Percentiles rank a stretch among this genome's conserved stretches.
These are phyloP conservation scores for Dillenia suffruticosa DNA, from an alignment of 164 flowering plant species.

Conservation along the genomic window DNA sequence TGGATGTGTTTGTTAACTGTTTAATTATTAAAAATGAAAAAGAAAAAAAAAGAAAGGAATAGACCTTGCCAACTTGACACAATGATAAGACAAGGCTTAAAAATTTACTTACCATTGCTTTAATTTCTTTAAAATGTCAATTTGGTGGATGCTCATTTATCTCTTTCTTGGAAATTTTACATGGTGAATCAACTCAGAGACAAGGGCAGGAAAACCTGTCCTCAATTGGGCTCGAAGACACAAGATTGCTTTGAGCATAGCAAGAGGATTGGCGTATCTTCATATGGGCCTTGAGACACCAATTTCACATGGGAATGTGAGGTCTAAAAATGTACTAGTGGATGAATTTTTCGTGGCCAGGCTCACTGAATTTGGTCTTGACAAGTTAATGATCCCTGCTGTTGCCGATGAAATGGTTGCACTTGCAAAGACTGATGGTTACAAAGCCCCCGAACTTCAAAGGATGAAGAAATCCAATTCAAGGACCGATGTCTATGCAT, in stretches of 20 bases:
- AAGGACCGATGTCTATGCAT: slow-evolving; percentile 90
- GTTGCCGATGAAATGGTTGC: slow-evolving; percentile 88
- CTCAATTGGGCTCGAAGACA: slow-evolving; percentile 93
- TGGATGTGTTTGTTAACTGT: too few species aligned
- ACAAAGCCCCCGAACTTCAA: slow-evolving; percentile 95
- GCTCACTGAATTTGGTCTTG: slow-evolving; percentile 86
- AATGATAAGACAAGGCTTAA: too few species aligned
- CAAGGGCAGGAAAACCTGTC: slow-evolving; percentile 70
- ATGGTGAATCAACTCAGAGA: slow-evolving; percentile 43
- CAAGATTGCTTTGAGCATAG: slow-evolving; percentile 83
- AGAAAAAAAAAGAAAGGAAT: too few species aligned
- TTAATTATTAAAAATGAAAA: too few species aligned
- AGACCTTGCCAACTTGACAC: too few species aligned
- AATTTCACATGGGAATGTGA: slow-evolving; percentile 78
- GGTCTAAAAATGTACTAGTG: slow-evolving; percentile 79
- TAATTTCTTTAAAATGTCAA: neutral
- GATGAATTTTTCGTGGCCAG: slow-evolving; percentile 86
- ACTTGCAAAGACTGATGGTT: slow-evolving; percentile 77
- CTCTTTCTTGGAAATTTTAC: neutral
- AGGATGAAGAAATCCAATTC: slow-evolving; percentile 90
- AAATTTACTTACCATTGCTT: neutral
- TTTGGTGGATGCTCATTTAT: neutral
- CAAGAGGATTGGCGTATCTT: slow-evolving; percentile 83
- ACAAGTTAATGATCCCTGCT: slow-evolving; percentile 75
- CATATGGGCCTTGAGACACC: slow-evolving; percentile 80